A percentile compares a stretch with the other conserved stretches of the same genome.
Conservation (phyloP, 169 alveolate genomes). For the Perkinsus chesapeaki region DNA sequence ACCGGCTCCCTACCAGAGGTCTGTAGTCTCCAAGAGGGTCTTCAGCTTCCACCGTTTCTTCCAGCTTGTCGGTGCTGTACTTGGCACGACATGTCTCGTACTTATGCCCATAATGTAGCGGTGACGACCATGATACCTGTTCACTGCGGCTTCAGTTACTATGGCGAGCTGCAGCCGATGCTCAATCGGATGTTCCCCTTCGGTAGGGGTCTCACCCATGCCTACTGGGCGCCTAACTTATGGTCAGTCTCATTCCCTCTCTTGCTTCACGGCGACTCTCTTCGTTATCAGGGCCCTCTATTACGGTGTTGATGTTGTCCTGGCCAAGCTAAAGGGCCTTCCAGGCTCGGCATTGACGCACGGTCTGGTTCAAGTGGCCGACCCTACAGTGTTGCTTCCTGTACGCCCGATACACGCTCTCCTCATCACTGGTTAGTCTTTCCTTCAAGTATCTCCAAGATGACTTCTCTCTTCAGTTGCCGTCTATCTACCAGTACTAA, state of each 20-base stretch:
- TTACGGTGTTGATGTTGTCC: conserved; percentile 49
- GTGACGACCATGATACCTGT: neutral
- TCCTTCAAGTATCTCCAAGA: neutral
- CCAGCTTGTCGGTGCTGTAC: neutral
- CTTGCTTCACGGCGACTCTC: neutral
- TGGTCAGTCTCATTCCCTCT: conserved; percentile 43
- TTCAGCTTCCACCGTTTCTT: neutral
- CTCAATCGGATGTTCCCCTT: conserved; percentile 66
- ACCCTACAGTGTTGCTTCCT: conserved; percentile 28
- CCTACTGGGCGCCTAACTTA: conserved; percentile 77
- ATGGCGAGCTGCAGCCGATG: conserved; percentile 16
- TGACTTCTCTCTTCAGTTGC: neutral
- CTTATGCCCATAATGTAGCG: neutral
- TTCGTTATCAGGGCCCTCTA: conserved; percentile 37
- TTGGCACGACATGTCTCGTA: neutral
- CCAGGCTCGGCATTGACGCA: conserved; percentile 22
- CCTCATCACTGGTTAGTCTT: conserved; percentile 18
- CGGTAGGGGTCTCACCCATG: conserved; percentile 73
- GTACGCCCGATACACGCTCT: conserved; percentile 23
- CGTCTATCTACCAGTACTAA: neutral
- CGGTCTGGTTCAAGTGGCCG: conserved; percentile 32
- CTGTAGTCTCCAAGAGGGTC: neutral
- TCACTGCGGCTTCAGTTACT: neutral
- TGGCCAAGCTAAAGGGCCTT: conserved; percentile 5
- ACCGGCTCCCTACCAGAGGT: neutral